Evolutionary conservation across 257 asterid species (phyloP).

Genomic region (Plectranthus barbatus): DNA sequence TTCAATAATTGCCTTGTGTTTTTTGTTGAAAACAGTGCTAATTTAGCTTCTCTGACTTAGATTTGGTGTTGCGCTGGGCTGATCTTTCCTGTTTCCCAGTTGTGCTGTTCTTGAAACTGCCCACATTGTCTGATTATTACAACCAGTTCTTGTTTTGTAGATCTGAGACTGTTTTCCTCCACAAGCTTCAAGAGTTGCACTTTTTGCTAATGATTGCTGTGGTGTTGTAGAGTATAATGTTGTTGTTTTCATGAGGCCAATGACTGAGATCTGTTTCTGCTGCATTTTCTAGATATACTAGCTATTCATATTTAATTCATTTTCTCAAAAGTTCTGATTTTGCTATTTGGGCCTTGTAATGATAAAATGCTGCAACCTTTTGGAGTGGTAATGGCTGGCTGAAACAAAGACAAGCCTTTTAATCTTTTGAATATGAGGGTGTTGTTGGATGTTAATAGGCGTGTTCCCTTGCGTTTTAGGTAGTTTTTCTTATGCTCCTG

Average conservation of each 20-base stretch:
- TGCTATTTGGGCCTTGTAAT: not conserved
- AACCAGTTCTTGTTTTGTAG: too few relatives aligned
- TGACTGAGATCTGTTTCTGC: conserved; percentile 33
- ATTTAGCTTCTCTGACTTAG: too few relatives aligned
- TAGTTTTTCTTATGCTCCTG: conserved; percentile 53
- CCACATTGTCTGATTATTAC: too few relatives aligned
- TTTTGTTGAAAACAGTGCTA: too few relatives aligned
- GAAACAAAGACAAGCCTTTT: not conserved
- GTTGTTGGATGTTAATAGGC: not conserved
- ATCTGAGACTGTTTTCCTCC: too few relatives aligned
- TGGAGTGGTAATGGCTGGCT: not conserved
- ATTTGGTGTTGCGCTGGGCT: too few relatives aligned
- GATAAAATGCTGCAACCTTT: not conserved
- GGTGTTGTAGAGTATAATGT: not conserved
- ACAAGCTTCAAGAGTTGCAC: too few relatives aligned
- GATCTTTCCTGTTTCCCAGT: too few relatives aligned
- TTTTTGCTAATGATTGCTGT: too few relatives aligned
- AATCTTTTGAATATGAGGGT: not conserved
- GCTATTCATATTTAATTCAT: not conserved
- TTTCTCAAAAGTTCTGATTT: not conserved
- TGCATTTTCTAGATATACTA: not conserved
- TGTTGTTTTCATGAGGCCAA: conserved; percentile 5
- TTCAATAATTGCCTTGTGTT: too few relatives aligned
- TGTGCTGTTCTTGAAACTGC: too few relatives aligned
- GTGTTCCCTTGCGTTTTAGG: conserved; percentile 39